Percentiles rank a stretch among this genome's conserved stretches.
Conservation (phyloP, 768 basidiomycete species). For the Lactifluus echinatus region DNA sequence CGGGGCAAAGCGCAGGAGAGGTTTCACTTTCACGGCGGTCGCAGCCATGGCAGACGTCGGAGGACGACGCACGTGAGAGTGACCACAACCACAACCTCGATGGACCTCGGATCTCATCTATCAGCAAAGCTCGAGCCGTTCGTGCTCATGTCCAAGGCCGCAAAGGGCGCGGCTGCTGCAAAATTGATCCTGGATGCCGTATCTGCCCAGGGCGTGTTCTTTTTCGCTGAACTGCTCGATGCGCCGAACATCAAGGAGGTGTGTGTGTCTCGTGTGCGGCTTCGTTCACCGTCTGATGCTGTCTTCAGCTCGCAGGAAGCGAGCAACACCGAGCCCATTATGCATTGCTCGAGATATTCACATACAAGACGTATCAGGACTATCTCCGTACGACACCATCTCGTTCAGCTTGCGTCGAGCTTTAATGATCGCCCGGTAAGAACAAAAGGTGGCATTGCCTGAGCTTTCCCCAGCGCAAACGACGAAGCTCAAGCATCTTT, state of each 20-base stretch:
- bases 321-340: slow-evolving; percentile 56
- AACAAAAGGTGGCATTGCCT: slow-evolving; percentile 57
- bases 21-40: slow-evolving; percentile 1
- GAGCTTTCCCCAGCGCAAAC: slow-evolving; percentile 63
- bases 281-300: background rate
- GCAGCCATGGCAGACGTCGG: background rate
- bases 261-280: slow-evolving; percentile 15
- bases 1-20: slow-evolving; percentile 84
- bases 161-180: slow-evolving; percentile 87
- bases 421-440: slow-evolving; percentile 31
- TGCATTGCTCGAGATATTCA: slow-evolving; percentile 73
- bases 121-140: slow-evolving; percentile 78
- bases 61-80: background rate
- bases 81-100: slow-evolving; percentile 21
- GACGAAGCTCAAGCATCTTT: slow-evolving; percentile 86
- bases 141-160: slow-evolving; percentile 83
- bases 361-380: slow-evolving; percentile 80
- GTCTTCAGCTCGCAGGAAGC: slow-evolving; percentile 50
- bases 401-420: background rate
- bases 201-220: slow-evolving; percentile 82
- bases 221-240: slow-evolving; percentile 84
- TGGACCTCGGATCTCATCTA: slow-evolving; percentile 59
- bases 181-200: slow-evolving; percentile 83
- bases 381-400: slow-evolving; percentile 52
- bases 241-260: slow-evolving; percentile 81